A percentile compares a stretch with the other conserved stretches of the same genome.
Conservation (phyloP, 495 filamentous ascomycete species). For the Haplographium delicatum region DNA sequence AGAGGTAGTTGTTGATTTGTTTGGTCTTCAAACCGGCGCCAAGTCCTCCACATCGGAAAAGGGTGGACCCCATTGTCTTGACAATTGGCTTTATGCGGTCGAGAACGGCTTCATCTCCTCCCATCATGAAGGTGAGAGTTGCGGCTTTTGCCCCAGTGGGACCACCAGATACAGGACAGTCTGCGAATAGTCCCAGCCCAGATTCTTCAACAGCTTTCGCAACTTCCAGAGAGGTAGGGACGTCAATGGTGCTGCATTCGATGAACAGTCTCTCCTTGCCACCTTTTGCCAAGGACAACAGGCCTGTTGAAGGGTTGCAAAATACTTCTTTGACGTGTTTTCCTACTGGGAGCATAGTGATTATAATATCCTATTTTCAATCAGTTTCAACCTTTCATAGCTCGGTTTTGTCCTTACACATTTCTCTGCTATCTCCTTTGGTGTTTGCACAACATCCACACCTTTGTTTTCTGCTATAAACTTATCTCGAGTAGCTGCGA, state of each 20-base stretch:
- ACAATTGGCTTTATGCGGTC: conserved; percentile 9
- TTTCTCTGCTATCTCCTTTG: conserved; percentile 39
- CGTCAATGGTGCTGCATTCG: conserved; percentile 42
- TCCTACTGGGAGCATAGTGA: conserved; percentile 38
- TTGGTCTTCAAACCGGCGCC: conserved; percentile 22
- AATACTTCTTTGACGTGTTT: conserved; percentile 35
- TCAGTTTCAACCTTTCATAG: not conserved
- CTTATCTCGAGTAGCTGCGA: conserved; percentile 30
- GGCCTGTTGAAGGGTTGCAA: conserved; percentile 32
- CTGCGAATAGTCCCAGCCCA: conserved; percentile 30
- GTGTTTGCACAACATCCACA: conserved; percentile 21
- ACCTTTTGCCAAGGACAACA: conserved; percentile 25
- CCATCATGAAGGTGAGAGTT: conserved; percentile 43
- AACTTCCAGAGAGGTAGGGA: conserved; percentile 30
- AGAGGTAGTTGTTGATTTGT: conserved; percentile 24
- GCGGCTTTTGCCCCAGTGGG: conserved; percentile 41
- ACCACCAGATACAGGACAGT: conserved; percentile 38
- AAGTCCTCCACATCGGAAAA: conserved; percentile 17
- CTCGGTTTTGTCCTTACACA: conserved; percentile 24
- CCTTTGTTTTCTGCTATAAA: conserved; percentile 31
- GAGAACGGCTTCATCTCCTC: conserved; percentile 14
- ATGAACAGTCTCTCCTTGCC: conserved; percentile 31
- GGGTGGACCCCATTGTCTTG: conserved; percentile 14
- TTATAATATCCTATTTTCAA: conserved; percentile 29
- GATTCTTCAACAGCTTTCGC: conserved; percentile 21